Evolutionary conservation across 192 early-diverging fungal species (phyloP), one percentile per base, ranked within the genome.

Genomic region (Phycomyces blakesleeanus): DNA sequence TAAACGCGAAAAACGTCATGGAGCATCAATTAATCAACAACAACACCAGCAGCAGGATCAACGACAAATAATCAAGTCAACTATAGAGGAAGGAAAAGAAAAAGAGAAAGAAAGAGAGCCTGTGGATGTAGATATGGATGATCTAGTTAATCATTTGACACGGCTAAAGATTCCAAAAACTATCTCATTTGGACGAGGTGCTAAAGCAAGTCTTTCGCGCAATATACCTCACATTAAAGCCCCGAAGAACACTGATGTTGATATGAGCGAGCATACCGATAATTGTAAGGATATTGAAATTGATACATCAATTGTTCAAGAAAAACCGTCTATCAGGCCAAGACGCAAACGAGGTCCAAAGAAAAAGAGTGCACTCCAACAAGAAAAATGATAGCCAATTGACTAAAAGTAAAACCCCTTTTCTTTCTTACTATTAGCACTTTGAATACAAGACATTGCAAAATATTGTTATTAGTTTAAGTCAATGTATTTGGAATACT

Each of bases 181-280:
- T 12, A 61, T 68, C 21, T 68, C 66, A 3, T 68, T 68, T 61
- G 66, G 66, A 0, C 59, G 47, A 14, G 18, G 18, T 47, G 44
- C 44, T 3, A 14, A 47, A 47, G 44, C 18, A 18, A 47, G 44
- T 47, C 15, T 47, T 14, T 47, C 18, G 11, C 44, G 44, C 29
- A 2, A 34, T 34, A 5, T 37, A 39, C 47, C 14, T 29, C 49
- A 21, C 29, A 44, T 10, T 51, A 18, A 5, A 10, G 29, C 20
- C 44, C 26, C 24, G n/a, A n/a, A n/a, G n/a, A n/a, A n/a, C 26
- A 55, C 4, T 15, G 27, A 34, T 34, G 5, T 38, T 34, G n/a
- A n/a, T n/a, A n/a, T n/a, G n/a, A n/a, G n/a, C n/a, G n/a, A n/a
- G n/a, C 27, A 49, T 22, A 12, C 2, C 1, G 26, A 51, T n/a